Evolutionary conservation across 2,329 filamentous ascomycete species (phyloP), one percentile per base, ranked within the genome.

Genomic region (Ascochyta rabiei): DNA sequence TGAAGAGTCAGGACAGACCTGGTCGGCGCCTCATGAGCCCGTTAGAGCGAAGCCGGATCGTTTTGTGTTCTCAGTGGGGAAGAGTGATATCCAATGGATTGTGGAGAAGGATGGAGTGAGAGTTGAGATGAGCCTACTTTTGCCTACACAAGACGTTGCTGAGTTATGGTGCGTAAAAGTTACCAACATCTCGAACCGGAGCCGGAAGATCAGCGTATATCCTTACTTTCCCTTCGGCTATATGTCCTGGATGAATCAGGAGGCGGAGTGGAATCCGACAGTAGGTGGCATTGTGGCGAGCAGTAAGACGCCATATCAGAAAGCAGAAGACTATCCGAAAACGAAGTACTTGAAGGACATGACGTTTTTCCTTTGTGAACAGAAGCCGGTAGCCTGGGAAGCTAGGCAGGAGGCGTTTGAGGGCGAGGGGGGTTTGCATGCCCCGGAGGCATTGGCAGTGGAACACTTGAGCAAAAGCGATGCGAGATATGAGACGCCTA

Each of bases 191-290:
- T 80, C 80, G 0, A 68, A 66, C 23, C 75, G 76, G 3, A 69
- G 75, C 6, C 77, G 82, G 13, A 79, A 75, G 40, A 66, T 84
- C 57, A 82, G 81, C 66, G 70, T 84, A 26, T 84, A 82, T 54
- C 82, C 83, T 0, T 84, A 84, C 61, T 85, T 85, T 69, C 79
- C 81, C 31, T 77, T 84, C 48, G 82, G 82, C n/a, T 84, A 83
- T 71, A 84, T 84, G 81, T 84, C 82, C 13, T 85, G 82, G 82
- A 85, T 85, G 82, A 85, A 84, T 66, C 83, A 84, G 66, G 81
- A 81, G 28, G 82, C 79, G 31, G 79, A 82, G 58, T 84, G 81
- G 75, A 76, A 78, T 19, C 50, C 71, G 6, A 79, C 82, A 9
- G 73, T 84, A 18, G 73, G 75, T 19, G 82, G 80, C 21, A 74